These are phyloP conservation scores for Phytophthora megakarya DNA, from an alignment of 352 stramenopile species.

Conservation along the genomic window DNA sequence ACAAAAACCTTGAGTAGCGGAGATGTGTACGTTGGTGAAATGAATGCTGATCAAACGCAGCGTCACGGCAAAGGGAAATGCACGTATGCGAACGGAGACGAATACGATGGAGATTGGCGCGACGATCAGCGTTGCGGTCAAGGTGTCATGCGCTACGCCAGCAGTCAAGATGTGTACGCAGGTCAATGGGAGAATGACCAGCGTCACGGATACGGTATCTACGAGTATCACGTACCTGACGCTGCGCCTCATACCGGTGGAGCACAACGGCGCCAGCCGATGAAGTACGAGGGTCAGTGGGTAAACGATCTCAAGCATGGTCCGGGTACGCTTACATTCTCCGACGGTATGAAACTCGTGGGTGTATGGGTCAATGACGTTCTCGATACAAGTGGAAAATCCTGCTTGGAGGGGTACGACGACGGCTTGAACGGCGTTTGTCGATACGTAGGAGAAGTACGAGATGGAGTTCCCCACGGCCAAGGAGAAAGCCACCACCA, in stretches of 20 bases:
- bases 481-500: conserved; percentile 53
- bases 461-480: conserved; percentile 53
- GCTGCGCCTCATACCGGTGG: background rate
- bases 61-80: conserved; percentile 73
- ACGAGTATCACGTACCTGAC: conserved; percentile 28
- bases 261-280: conserved; percentile 19
- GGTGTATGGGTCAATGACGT: conserved; percentile 42
- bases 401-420: conserved; percentile 54
- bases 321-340: conserved; percentile 64
- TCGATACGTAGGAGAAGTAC: conserved; percentile 54
- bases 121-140: conserved; percentile 53
- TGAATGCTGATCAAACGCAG: conserved; percentile 38
- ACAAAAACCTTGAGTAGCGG: conserved; percentile 60
- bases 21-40: conserved; percentile 75
- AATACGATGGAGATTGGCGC: conserved; percentile 75
- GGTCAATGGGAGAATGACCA: conserved; percentile 56
- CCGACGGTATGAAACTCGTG: conserved; percentile 50
- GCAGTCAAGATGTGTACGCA: conserved; percentile 52
- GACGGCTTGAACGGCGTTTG: conserved; percentile 50
- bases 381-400: conserved; percentile 14
- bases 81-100: conserved; percentile 52
- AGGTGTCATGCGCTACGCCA: conserved; percentile 55
- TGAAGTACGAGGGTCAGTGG: conserved; percentile 84
- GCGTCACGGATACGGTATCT: conserved; percentile 59
- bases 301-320: conserved; percentile 56